Percentiles rank a stretch among this genome's conserved stretches.
These are phyloP conservation scores for Eucalyptus erythrocorys DNA, from an alignment of 345 rosid genomes.

Conservation along the genomic window DNA sequence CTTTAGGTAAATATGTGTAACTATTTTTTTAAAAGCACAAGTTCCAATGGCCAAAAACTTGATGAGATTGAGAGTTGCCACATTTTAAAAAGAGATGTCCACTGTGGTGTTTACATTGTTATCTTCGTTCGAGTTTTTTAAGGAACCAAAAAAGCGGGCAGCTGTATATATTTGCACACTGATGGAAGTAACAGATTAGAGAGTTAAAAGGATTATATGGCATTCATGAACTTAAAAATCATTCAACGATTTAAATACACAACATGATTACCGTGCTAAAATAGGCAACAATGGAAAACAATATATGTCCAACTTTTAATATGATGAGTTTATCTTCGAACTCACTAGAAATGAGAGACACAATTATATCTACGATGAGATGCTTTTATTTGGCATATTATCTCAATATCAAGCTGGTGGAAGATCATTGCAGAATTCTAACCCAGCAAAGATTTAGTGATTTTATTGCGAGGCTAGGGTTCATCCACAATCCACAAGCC, in stretches of 20 bases:
- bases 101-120: background rate
- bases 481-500: background rate
- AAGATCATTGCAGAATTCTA: background rate
- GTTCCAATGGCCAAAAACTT: background rate
- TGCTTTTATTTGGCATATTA: background rate
- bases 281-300: background rate
- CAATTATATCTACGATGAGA: background rate
- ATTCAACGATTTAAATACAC: background rate
- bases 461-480: background rate
- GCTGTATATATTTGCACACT: background rate
- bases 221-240: background rate
- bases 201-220: background rate
- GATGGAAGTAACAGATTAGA: background rate
- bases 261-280: background rate
- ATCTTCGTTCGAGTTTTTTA: background rate
- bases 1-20: background rate
- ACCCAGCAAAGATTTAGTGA: background rate
- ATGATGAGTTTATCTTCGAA: background rate
- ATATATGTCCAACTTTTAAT: background rate
- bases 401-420: background rate
- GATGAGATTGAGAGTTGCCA: background rate
- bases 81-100: background rate
- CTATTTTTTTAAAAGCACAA: background rate
- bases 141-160: background rate
- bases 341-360: background rate